phyloP scores from a whole-genome alignment of 1,284 basidiomycete genomes.

The Mycosarcoma mackinlayi region DNA sequence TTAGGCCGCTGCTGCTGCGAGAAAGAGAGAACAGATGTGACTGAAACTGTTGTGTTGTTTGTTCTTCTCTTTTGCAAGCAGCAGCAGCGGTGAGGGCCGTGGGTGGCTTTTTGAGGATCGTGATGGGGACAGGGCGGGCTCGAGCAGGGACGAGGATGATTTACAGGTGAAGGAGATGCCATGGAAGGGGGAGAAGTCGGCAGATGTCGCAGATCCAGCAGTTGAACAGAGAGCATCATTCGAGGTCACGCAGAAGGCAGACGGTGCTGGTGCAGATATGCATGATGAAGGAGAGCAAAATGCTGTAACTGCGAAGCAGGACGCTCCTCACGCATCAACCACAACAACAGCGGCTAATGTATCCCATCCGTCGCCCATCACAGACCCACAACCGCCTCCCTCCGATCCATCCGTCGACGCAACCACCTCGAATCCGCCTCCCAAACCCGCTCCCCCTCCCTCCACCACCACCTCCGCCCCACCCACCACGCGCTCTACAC shows the following conservation, averaged over 20 bases:
- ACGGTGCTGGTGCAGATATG: not conserved
- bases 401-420: not conserved
- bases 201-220: not conserved
- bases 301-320: not conserved
- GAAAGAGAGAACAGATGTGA: constrained; percentile 3
- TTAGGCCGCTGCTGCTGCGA: constrained; percentile 1
- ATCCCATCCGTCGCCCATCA: not conserved
- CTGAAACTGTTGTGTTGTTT: constrained; percentile 18
- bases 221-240: not conserved
- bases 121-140: constrained; percentile 3
- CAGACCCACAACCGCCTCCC: not conserved
- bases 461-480: not conserved
- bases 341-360: not conserved
- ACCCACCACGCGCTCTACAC: not conserved
- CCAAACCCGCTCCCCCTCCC: not conserved
- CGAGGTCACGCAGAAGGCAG: not conserved
- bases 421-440: not conserved
- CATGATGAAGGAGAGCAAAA: not conserved
- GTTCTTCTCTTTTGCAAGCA: constrained; percentile 1
- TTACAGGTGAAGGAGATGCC: not conserved
- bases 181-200: not conserved
- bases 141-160: constrained; percentile 1
- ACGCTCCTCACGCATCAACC: not conserved
- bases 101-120: constrained; percentile 36
- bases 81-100: constrained; percentile 15